phyloP scores from a whole-genome alignment of 2,329 filamentous ascomycete species.

The Fusarium sp. region DNA sequence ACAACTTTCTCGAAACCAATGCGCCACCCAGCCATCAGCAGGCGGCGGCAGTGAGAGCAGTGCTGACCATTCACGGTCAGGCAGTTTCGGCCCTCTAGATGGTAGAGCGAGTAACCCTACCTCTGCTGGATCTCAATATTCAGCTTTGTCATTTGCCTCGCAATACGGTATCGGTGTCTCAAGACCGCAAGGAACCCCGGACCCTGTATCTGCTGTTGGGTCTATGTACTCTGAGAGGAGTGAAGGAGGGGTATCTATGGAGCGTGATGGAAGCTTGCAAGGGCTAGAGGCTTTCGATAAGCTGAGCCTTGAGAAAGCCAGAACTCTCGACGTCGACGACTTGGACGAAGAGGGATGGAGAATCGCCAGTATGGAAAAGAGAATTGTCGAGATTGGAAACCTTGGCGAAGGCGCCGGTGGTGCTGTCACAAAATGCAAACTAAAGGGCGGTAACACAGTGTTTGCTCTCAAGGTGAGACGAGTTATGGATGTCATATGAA shows the following conservation, averaged over 20 bases:
- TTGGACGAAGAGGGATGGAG: slow-evolving; percentile 95
- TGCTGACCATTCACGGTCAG: slow-evolving; percentile 80
- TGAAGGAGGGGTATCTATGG: slow-evolving; percentile 80
- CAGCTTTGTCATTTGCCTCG: slow-evolving; percentile 81
- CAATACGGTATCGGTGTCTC: slow-evolving; percentile 75
- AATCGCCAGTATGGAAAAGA: slow-evolving; percentile 87
- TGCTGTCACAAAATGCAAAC: slow-evolving; percentile 88
- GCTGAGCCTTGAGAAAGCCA: slow-evolving; percentile 82
- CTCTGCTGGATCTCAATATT: slow-evolving; percentile 89
- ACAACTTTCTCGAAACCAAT: slow-evolving; percentile 64
- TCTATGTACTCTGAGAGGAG: slow-evolving; percentile 85
- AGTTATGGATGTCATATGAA: slow-evolving; percentile 8
- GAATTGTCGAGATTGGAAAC: slow-evolving; percentile 88
- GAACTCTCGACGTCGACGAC: slow-evolving; percentile 90
- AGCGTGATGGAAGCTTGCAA: slow-evolving; percentile 83
- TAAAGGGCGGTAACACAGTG: slow-evolving; percentile 91
- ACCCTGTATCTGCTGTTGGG: slow-evolving; percentile 88
- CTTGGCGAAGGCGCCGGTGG: slow-evolving; percentile 95
- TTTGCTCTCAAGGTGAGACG: slow-evolving; percentile 89
- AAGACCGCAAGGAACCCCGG: slow-evolving; percentile 75
- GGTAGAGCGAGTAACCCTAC: slow-evolving; percentile 82
- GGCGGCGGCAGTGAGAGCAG: slow-evolving; percentile 84
- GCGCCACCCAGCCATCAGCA: slow-evolving; percentile 69
- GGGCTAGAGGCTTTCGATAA: slow-evolving; percentile 82
- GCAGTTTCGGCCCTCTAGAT: slow-evolving; percentile 83